A percentile compares a stretch with the other conserved stretches of the same genome.
Conservation (phyloP, 2,329 filamentous ascomycete species). For the Diplodia corticola region DNA sequence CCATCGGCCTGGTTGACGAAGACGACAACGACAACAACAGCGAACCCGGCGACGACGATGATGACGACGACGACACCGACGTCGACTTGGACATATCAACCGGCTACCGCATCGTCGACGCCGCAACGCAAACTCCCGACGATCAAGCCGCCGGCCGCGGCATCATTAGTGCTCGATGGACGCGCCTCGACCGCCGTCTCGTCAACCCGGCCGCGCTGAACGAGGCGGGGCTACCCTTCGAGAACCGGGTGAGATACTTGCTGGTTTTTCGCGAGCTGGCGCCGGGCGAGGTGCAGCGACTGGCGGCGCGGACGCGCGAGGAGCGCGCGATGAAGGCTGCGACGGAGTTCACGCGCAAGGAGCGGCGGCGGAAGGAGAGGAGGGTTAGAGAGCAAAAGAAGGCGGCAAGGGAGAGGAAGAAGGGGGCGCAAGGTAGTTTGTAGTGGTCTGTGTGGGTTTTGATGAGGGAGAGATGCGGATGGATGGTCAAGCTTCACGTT, state of each 20-base stretch:
- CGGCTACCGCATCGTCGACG: constrained; percentile 9
- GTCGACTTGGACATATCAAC: constrained; percentile 24
- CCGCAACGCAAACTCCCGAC: neutral
- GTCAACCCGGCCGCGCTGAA: constrained; percentile 28
- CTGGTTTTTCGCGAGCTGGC: constrained; percentile 28
- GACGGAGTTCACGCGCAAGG: neutral
- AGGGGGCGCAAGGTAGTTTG: no score
- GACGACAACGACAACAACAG: neutral
- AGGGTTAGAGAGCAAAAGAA: neutral
- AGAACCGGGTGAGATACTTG: constrained; percentile 26
- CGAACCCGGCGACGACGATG: neutral
- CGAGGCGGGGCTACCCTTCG: constrained; percentile 27
- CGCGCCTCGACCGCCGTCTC: constrained; percentile 28
- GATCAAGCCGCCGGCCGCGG: neutral
- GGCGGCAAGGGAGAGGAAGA: constrained; percentile 11
- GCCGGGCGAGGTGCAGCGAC: constrained; percentile 26
- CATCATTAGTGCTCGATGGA: constrained; percentile 24
- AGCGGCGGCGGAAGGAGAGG: neutral
- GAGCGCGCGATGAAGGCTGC: constrained; percentile 22
- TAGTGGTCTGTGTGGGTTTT: no score
- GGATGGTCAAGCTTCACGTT: no score
- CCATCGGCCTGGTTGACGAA: neutral
- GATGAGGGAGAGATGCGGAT: no score
- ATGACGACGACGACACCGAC: neutral
- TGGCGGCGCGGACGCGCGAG: constrained; percentile 29